phyloP scores from a whole-genome alignment of 2,329 filamentous ascomycete genomes.

The Xylariaceae sp. region DNA sequence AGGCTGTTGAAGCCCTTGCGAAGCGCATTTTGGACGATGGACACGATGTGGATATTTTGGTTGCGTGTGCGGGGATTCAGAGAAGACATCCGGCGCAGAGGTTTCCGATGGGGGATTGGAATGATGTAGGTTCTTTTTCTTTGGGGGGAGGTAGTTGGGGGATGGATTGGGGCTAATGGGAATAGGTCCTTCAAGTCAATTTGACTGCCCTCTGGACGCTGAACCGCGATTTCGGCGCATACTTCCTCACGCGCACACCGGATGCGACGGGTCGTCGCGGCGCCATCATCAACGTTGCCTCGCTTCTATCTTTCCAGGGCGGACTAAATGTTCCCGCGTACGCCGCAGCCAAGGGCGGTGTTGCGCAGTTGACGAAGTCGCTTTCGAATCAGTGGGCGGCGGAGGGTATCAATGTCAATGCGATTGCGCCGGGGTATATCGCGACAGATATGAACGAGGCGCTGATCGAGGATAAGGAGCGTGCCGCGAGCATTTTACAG shows the following conservation, averaged over 20 bases:
- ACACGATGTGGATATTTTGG: constrained; percentile 65
- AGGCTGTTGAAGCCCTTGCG: constrained; percentile 54
- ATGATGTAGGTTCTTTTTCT: constrained; percentile 49
- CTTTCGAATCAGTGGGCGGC: constrained; percentile 80
- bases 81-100: constrained; percentile 65
- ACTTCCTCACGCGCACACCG: constrained; percentile 61
- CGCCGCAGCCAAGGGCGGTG: constrained; percentile 76
- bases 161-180: not conserved
- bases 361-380: constrained; percentile 79
- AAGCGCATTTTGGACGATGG: constrained; percentile 56
- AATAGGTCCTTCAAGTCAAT: constrained; percentile 66
- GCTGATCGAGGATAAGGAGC: constrained; percentile 63
- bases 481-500: constrained; percentile 67
- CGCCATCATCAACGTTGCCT: constrained; percentile 78
- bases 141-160: not conserved
- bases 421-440: constrained; percentile 84
- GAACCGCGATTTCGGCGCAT: constrained; percentile 69
- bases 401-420: constrained; percentile 76
- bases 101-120: constrained; percentile 74
- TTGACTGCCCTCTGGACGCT: constrained; percentile 75
- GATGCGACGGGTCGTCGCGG: constrained; percentile 55
- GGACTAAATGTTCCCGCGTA: constrained; percentile 85
- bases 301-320: constrained; percentile 76
- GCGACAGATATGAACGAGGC: constrained; percentile 91
- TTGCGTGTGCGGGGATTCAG: constrained; percentile 84